Percentiles rank a stretch among this genome's conserved stretches.
Conservation (phyloP, 495 filamentous ascomycete genomes). For the Darksidea phi region DNA sequence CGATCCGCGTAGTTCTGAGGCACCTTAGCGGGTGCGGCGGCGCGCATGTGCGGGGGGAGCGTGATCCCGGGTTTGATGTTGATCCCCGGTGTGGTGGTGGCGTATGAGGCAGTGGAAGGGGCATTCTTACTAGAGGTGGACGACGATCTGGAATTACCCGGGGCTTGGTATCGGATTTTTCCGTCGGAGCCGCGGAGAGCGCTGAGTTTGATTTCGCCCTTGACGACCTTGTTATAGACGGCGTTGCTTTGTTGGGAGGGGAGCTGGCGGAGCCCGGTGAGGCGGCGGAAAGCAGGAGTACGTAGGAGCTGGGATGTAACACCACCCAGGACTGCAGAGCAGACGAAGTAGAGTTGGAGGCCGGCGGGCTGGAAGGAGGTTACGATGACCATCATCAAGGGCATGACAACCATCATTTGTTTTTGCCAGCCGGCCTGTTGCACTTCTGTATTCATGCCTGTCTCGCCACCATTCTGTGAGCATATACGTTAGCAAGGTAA, state of each 20-base stretch:
- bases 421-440: conserved; percentile 48
- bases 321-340: conserved; percentile 55
- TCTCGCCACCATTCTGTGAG: conserved; percentile 55
- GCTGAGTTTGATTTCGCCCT: conserved; percentile 7
- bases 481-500: conserved; percentile 18
- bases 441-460: conserved; percentile 42
- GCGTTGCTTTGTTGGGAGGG: conserved; percentile 9
- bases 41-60: background rate
- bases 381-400: conserved; percentile 60
- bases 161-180: conserved; percentile 11
- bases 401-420: conserved; percentile 57
- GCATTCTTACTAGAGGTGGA: background rate
- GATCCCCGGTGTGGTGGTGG: background rate
- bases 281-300: conserved; percentile 49
- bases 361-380: conserved; percentile 64
- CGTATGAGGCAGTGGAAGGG: background rate
- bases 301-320: conserved; percentile 59
- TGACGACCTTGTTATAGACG: background rate
- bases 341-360: conserved; percentile 70
- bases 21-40: conserved; percentile 1
- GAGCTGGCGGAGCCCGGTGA: conserved; percentile 54
- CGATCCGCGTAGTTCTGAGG: background rate
- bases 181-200: conserved; percentile 1
- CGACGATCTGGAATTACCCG: background rate
- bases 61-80: background rate